Evolutionary conservation across 1,284 basidiomycete genomes (phyloP).

Genomic region (Moniliophthora roreri): DNA sequence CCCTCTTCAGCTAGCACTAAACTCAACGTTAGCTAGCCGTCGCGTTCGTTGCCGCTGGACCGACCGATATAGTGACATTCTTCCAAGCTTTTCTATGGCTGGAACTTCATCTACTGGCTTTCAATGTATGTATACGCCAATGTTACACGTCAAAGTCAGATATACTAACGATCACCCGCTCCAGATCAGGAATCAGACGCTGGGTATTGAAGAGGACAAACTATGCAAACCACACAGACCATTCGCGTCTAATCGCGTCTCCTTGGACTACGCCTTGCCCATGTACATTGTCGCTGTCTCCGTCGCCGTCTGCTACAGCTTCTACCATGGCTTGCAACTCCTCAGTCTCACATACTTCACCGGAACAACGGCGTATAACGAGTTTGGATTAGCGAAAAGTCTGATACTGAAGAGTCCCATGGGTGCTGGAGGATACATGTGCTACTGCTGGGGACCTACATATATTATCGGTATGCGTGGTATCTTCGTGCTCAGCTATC

Average conservation of each 20-base stretch:
- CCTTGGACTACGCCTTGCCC: conserved; percentile 23
- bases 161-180: neutral
- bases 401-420: conserved; percentile 31
- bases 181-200: conserved; percentile 6
- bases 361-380: conserved; percentile 32
- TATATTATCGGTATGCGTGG: conserved; percentile 28
- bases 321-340: conserved; percentile 23
- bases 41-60: conserved; percentile 1
- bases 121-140: neutral
- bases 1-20: neutral
- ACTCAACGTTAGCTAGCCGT: neutral
- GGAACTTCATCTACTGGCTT: conserved; percentile 6
- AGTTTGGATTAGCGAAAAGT: conserved; percentile 27
- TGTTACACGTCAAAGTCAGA: neutral
- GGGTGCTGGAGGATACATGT: conserved; percentile 30
- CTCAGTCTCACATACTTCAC: conserved; percentile 27
- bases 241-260: conserved; percentile 33
- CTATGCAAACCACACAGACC: conserved; percentile 36
- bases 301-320: conserved; percentile 22
- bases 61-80: neutral
- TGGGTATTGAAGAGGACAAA: conserved; percentile 31
- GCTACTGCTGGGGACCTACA: conserved; percentile 34
- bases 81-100: neutral
- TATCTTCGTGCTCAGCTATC: neutral
- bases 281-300: conserved; percentile 26